Base-by-base conservation (phyloP, 2,329 filamentous ascomycete species). In the Aspergillus nomiae region DNA sequence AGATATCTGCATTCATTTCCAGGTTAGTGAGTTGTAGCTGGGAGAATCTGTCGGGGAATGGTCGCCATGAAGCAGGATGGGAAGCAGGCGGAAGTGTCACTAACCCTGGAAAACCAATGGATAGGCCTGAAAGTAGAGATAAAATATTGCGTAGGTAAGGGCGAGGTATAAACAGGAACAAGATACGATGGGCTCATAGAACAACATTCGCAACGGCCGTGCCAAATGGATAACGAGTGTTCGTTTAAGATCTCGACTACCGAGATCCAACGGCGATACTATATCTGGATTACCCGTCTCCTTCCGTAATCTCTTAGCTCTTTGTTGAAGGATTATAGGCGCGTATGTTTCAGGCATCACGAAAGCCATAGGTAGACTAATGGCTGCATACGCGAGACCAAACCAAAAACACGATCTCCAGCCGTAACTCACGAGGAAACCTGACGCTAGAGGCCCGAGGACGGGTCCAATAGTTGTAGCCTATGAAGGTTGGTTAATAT, bases 71-170 rank as follows among this genome's bases (percentile, higher is more conserved):
- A n/a, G 21, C 11, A 24, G 38, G 38, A 7, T 4, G 38, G 38
- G 38, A 19, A 46, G 24, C 11, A 46, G 11, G n/a, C 6, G 21
- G 7, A 24, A 46, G n/a, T 19, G 28, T 8, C 11, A 48, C 45
- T 14, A 24, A 58, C 56, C 56, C 41, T 50, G 26, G 30, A 62
- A 62, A 16, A 59, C 58, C 12, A 59, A 21, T 8, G 56, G 60
- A 48, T 59, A 62, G 2, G 84, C 85, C 74, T 91, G 89, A 82
- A 62, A 58, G 46, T 57, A 62, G 19, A 62, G 45, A 43, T 58
- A 62, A 46, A 41, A 58, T 19, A 62, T 62, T 46, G 45, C 55
- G 26, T 62, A 58, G 28, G 38, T 41, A 14, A 62, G 56, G 34
- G 60, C 34, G 16, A 58, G 56, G 32, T 58, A 62, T 10, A 56